Evolutionary conservation across 2,329 filamentous ascomycete genomes (phyloP), one percentile per base, ranked within the genome.

Genomic region (Mollisiaceae sp.): DNA sequence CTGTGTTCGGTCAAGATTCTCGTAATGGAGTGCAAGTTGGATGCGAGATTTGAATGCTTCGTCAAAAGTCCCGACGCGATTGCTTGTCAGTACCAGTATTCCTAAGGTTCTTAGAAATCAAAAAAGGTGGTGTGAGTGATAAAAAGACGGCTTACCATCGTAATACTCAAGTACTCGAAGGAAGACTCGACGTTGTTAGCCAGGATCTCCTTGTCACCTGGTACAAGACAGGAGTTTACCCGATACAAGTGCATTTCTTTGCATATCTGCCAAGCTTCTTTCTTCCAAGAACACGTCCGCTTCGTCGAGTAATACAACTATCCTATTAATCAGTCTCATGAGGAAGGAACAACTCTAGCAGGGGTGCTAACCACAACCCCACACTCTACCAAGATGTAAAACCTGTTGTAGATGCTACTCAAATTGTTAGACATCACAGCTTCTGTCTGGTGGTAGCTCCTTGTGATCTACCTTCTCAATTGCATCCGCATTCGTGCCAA

Each of bases 401-500:
- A 72, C 63, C 2, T 62, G 55, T 45, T 72, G 57, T 2, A 74
- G 62, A 57, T 75, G 73, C 45, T 50, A 24, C 22, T 24, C 45
- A 24, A 8, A 20, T 12, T 9, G 11, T 50, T 24, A 27, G 45
- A 50, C 20, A 24, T 50, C 8, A 3, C 22, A 1, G n/a, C 24
- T 22, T 8, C 45, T 22, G 22, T 4, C 12, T 24, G n/a, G n/a
- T 24, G 22, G 20, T 11, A 14, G 8, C 3, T 50, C 9, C 8
- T 20, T 6, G n/a, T 24, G 12, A 14, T 8, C 1, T 24, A 24
- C 45, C 45, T 72, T 79, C 75, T 94, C 91, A 0, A 94, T 83
- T 18, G 84, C 83, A 65, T 84, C 82, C 0, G 88, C 84, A 62
- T 89, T 85, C 1, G 87, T 79, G 27, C 91, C 91, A 0, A 94